Evolutionary conservation across 2,329 filamentous ascomycete genomes (phyloP), one percentile per base, ranked within the genome.

Genomic region (Thyridium curvatum): DNA sequence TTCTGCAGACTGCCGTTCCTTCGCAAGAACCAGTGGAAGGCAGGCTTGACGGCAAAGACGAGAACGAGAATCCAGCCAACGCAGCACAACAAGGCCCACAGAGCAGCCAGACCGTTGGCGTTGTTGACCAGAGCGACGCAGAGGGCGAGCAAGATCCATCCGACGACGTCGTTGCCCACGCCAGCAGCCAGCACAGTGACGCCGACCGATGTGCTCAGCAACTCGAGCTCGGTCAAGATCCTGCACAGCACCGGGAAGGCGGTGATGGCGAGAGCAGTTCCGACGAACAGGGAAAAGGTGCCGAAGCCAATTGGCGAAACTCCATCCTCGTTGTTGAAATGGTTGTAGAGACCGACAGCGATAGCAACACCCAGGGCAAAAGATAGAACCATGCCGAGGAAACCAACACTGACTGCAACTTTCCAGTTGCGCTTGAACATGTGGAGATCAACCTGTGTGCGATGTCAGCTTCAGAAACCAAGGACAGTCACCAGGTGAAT

Each of bases 81-180:
- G 35, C 78, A 81, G 17, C 82, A 79, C 12, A 97, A 72, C 6
- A 97, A 65, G 6, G 95, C 88, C 64, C 80, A 97, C 0, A 97
- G 71, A 0, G 91, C 89, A 0, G 87, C 82, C 15, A 97, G 60
- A 0, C 91, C 91, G 33, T 75, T 83, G 13, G 80, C 81, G 21
- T 90, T 88, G 55, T 97, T 97, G 52, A 95, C 90, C 18, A 97
- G 73, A 0, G 91, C 86, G 28, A 97, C 90, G 49, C 91, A 96
- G 18, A 97, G 81, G 0, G 91, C 91, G 17, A 97, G 79, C 13
- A 97, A 69, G 47, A 96, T 83, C 91, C 91, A 97, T 41, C 87
- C 86, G 4, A 84, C 79, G 13, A 93, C 88, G 54, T 97, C 91
- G 56, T 97, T 96, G 2, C 87, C 88, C 12, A 96, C 89, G 37